A percentile compares a stretch with the other conserved stretches of the same genome.
These are phyloP conservation scores for Lachancea nothofagi DNA, from an alignment of 805 yeast genomes.

Conservation along the genomic window DNA sequence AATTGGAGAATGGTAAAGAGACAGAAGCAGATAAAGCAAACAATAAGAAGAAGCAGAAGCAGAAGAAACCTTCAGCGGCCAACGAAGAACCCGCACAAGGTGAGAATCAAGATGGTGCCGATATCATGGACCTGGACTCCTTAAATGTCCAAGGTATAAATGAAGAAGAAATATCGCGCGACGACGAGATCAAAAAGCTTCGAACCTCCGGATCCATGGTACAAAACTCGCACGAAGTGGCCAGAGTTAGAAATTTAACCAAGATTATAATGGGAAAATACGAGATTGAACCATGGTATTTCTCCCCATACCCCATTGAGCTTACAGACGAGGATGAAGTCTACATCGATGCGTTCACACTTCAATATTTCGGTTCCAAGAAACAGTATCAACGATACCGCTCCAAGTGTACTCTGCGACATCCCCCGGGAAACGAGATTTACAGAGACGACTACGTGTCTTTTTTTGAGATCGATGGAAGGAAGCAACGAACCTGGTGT, in stretches of 20 bases:
- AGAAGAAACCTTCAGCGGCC: conserved; percentile 14
- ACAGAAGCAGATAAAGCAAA: conserved; percentile 35
- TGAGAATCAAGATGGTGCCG: conserved; percentile 38
- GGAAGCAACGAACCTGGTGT: conserved; percentile 96
- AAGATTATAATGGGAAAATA: conserved; percentile 80
- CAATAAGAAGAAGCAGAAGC: conserved; percentile 37
- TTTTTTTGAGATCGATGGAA: conserved; percentile 95
- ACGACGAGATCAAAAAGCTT: conserved; percentile 86
- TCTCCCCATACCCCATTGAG: conserved; percentile 94
- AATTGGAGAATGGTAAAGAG: conserved; percentile 41
- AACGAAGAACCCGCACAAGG: conserved; percentile 12
- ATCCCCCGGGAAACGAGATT: conserved; percentile 98
- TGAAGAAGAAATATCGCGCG: conserved; percentile 70
- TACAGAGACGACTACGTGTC: conserved; percentile 90
- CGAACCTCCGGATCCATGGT: conserved; percentile 98
- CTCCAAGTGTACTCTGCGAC: conserved; percentile 78
- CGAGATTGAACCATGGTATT: conserved; percentile 98
- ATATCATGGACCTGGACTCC: conserved; percentile 78
- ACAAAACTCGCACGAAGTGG: conserved; percentile 78
- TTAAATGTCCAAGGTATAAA: conserved; percentile 77
- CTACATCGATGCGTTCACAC: conserved; percentile 85
- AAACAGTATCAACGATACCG: conserved; percentile 93
- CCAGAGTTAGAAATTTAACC: conserved; percentile 79
- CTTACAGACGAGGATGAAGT: conserved; percentile 86
- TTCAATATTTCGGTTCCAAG: conserved; percentile 80